These are phyloP conservation scores for Brassica cretica DNA, from an alignment of 345 rosid species.

Conservation along the genomic window DNA sequence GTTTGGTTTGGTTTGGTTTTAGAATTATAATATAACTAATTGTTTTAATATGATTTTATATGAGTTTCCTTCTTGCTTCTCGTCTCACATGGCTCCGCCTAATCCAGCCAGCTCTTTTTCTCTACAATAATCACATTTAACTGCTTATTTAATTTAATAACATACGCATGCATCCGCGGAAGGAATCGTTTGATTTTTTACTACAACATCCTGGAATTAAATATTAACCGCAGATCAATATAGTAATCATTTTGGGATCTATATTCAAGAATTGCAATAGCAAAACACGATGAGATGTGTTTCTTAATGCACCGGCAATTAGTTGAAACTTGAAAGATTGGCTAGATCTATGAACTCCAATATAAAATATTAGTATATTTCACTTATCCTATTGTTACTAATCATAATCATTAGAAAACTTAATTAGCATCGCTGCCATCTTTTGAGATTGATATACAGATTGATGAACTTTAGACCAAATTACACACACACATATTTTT, in stretches of 20 bases:
- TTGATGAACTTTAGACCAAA: neutral
- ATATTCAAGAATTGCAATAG: conserved; percentile 23
- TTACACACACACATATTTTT: neutral
- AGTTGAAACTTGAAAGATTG: conserved; percentile 26
- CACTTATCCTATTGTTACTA: conserved; percentile 9
- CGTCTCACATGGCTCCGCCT: conserved; percentile 42
- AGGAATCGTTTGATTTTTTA: conserved; percentile 36
- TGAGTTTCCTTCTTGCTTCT: conserved; percentile 33
- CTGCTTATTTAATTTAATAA: conserved; percentile 17
- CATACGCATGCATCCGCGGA: conserved; percentile 41
- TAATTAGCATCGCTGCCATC: neutral
- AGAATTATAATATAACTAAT: neutral
- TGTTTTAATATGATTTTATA: neutral
- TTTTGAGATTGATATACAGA: neutral
- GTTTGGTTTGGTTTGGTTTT: conserved; percentile 18
- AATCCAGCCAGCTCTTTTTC: conserved; percentile 33
- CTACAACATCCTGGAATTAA: conserved; percentile 6
- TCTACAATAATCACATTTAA: conserved; percentile 18
- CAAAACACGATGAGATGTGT: conserved; percentile 33
- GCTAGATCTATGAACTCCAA: conserved; percentile 32
- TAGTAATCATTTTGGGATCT: conserved; percentile 37
- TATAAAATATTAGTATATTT: neutral
- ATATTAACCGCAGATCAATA: conserved; percentile 24
- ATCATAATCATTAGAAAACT: neutral
- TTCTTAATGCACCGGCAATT: conserved; percentile 40